phyloP scores from a whole-genome alignment of 2,329 filamentous ascomycete species.

The Diaporthe australafricana region DNA sequence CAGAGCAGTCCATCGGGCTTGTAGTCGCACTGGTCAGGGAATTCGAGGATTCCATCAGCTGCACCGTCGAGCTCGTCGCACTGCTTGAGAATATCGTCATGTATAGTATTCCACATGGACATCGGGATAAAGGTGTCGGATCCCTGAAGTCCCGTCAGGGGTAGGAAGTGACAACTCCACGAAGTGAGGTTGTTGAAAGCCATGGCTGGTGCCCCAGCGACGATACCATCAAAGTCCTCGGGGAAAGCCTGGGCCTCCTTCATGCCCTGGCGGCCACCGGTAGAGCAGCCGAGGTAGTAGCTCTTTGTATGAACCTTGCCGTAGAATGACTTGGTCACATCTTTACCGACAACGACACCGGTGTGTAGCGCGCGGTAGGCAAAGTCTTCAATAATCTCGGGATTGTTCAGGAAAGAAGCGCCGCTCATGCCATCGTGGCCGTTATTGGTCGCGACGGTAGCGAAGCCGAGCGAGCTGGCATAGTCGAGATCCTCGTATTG shows the following conservation, averaged over 20 bases:
- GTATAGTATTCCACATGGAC: conserved; percentile 56
- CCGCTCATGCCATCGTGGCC: conserved; percentile 58
- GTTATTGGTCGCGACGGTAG: conserved; percentile 60
- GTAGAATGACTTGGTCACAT: conserved; percentile 61
- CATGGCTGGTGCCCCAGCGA: conserved; percentile 64
- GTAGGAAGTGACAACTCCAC: conserved; percentile 58
- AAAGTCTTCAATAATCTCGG: conserved; percentile 52
- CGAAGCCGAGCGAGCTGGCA: conserved; percentile 53
- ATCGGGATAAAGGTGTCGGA: conserved; percentile 46
- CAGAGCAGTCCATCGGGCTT: conserved; percentile 50
- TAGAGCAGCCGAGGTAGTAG: conserved; percentile 69
- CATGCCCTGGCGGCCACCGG: conserved; percentile 68
- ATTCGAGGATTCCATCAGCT: conserved; percentile 60
- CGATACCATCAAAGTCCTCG: conserved; percentile 66
- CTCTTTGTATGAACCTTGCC: conserved; percentile 53
- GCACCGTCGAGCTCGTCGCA: conserved; percentile 64
- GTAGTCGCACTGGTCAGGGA: conserved; percentile 55
- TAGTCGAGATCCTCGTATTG: conserved; percentile 58
- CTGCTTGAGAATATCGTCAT: conserved; percentile 56
- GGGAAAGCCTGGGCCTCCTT: conserved; percentile 64
- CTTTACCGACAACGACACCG: conserved; percentile 59
- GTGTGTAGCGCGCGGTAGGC: conserved; percentile 56
- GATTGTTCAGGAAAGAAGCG: conserved; percentile 48
- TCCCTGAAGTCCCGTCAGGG: conserved; percentile 55
- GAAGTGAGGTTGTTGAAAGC: conserved; percentile 59